phyloP scores from a whole-genome alignment of 805 yeast species.

The Wickerhamiella siamensis region DNA sequence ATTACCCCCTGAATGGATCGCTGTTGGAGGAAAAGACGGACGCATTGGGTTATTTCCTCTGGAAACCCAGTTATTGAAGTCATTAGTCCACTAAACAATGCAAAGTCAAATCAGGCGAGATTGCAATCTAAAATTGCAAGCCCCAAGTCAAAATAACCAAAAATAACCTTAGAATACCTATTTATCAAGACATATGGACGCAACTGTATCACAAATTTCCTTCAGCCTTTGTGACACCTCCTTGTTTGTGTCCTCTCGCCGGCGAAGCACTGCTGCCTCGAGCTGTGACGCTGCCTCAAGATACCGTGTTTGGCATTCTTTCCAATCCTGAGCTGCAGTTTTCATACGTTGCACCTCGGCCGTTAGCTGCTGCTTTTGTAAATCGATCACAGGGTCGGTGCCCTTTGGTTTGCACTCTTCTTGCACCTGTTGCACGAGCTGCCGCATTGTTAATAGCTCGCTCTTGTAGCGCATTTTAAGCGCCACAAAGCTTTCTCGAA shows the following conservation, averaged over 20 bases:
- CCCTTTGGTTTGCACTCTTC: background rate
- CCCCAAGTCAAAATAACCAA: too few relatives aligned
- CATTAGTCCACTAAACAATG: background rate
- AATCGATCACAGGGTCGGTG: background rate
- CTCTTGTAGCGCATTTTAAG: slow-evolving; percentile 1
- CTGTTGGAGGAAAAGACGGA: slow-evolving; percentile 45
- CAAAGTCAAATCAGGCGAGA: too few relatives aligned
- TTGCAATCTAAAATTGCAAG: too few relatives aligned
- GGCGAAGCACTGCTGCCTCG: background rate
- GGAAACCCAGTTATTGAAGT: background rate
- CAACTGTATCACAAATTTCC: too few relatives aligned
- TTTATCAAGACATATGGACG: too few relatives aligned
- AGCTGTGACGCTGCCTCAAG: background rate
- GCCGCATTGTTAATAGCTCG: background rate
- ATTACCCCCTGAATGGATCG: slow-evolving; percentile 22
- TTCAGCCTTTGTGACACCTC: background rate
- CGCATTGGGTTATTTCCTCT: slow-evolving; percentile 31
- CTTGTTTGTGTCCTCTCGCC: background rate
- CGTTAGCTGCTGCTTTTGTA: background rate
- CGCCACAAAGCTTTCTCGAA: background rate
- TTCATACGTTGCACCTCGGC: background rate
- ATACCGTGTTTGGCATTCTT: background rate
- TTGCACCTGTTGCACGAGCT: background rate
- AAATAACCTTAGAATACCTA: too few relatives aligned
- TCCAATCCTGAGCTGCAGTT: background rate